phyloP scores from a whole-genome alignment of 495 filamentous ascomycete species.

The Achaetomiella virescens region DNA sequence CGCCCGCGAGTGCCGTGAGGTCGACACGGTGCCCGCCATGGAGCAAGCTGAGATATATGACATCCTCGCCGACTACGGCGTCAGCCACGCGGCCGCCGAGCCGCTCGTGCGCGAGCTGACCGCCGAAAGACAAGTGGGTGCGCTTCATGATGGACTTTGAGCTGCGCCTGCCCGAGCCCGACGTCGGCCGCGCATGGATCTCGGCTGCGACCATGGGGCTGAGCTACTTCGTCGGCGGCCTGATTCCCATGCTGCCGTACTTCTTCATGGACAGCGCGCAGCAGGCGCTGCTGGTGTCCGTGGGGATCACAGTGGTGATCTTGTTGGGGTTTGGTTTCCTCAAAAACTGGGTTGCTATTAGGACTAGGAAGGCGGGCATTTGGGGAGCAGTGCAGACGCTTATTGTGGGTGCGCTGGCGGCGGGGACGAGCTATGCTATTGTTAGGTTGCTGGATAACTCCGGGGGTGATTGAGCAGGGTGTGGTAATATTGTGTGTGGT shows the following conservation, averaged over 20 bases:
- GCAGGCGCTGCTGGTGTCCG: constrained; percentile 44
- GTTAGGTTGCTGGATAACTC: constrained; percentile 26
- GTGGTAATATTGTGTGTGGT: no score
- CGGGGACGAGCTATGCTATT: constrained; percentile 40
- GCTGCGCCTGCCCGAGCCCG: constrained; percentile 41
- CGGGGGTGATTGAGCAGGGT: background rate
- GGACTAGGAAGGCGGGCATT: constrained; percentile 31
- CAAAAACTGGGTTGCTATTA: constrained; percentile 36
- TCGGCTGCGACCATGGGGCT: constrained; percentile 46
- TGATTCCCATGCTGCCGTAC: constrained; percentile 54
- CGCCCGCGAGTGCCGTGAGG: constrained; percentile 38
- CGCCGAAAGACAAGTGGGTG: constrained; percentile 40
- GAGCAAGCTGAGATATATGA: constrained; percentile 41
- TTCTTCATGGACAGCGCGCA: constrained; percentile 41
- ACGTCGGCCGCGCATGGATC: constrained; percentile 37
- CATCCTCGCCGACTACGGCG: constrained; percentile 39
- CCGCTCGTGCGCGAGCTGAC: constrained; percentile 38
- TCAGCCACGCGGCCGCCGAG: constrained; percentile 24
- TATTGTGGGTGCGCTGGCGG: constrained; percentile 36
- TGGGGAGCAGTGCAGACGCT: constrained; percentile 41
- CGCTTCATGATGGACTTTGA: constrained; percentile 53
- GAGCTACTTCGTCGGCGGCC: constrained; percentile 50
- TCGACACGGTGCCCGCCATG: constrained; percentile 32
- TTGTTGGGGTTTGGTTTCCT: constrained; percentile 49
- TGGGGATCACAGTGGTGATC: constrained; percentile 46